phyloP scores from a whole-genome alignment of 164 flowering plant species.

The Sextonia rubra region DNA sequence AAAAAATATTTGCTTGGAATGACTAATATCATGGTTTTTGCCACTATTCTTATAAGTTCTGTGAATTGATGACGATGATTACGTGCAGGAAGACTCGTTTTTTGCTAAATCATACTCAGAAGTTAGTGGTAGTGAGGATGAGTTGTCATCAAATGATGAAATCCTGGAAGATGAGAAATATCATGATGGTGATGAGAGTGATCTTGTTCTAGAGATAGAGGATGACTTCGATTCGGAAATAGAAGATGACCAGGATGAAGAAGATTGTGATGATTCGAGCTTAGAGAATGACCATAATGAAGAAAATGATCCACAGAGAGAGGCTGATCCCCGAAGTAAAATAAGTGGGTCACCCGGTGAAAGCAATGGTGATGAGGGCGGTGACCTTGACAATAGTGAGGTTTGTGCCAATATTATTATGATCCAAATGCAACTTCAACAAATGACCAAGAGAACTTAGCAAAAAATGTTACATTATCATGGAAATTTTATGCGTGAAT shows the following conservation, averaged over 20 bases:
- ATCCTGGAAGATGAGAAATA: slow-evolving; percentile 44
- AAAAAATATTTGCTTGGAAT: neutral
- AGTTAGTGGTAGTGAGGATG: slow-evolving; percentile 69
- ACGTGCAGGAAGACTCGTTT: slow-evolving; percentile 53
- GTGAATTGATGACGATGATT: slow-evolving; percentile 15
- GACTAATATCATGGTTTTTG: neutral
- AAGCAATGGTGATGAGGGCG: slow-evolving; percentile 31
- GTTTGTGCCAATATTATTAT: slow-evolving; percentile 19
- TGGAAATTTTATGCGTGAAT: neutral
- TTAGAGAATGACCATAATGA: slow-evolving; percentile 45
- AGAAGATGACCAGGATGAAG: slow-evolving; percentile 68
- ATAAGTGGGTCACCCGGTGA: slow-evolving; percentile 45
- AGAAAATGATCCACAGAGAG: slow-evolving; percentile 39
- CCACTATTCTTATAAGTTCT: neutral
- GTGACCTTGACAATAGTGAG: slow-evolving; percentile 37
- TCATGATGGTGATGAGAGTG: slow-evolving; percentile 33
- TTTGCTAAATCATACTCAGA: slow-evolving; percentile 68
- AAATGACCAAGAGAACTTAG: neutral
- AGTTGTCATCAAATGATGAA: slow-evolving; percentile 67
- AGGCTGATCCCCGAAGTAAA: slow-evolving; percentile 48
- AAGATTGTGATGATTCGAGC: slow-evolving; percentile 56
- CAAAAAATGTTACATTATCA: neutral
- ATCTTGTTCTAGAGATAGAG: slow-evolving; percentile 40
- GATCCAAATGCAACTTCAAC: neutral
- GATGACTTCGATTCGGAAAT: slow-evolving; percentile 59